A percentile compares a stretch with the other conserved stretches of the same genome.
Evolutionary conservation across 345 rosid genomes (phyloP).

Genomic region (Syzygium aqueum): DNA sequence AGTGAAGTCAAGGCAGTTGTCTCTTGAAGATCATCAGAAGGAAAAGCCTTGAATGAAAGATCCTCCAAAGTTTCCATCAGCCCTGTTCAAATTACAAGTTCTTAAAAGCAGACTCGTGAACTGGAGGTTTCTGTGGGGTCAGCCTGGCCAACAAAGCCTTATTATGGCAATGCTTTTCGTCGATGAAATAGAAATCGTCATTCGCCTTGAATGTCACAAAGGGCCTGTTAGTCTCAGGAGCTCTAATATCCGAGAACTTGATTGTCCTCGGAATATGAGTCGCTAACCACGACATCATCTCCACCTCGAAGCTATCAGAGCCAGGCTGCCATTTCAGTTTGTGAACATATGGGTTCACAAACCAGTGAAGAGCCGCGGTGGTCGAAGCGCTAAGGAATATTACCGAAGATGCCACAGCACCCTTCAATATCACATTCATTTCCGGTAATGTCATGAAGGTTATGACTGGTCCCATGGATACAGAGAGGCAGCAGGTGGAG

Average conservation of each 20-base stretch:
- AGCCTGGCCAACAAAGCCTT: conserved; percentile 84
- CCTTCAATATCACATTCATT: conserved; percentile 76
- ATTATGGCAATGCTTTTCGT: conserved; percentile 74
- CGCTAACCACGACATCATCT: conserved; percentile 92
- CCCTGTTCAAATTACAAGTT: conserved; percentile 38
- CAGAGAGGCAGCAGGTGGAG: conserved; percentile 94
- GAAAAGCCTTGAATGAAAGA: not conserved
- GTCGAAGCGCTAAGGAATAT: conserved; percentile 84
- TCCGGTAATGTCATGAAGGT: conserved; percentile 90
- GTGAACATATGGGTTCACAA: conserved; percentile 88
- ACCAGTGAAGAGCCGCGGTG: conserved; percentile 80
- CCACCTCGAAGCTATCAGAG: conserved; percentile 79
- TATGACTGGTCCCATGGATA: conserved; percentile 81
- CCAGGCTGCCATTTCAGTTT: conserved; percentile 92
- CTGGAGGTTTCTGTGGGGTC: conserved; percentile 46
- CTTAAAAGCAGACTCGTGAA: conserved; percentile 74
- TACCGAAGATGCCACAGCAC: conserved; percentile 79
- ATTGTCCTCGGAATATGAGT: conserved; percentile 49
- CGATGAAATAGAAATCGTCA: conserved; percentile 62
- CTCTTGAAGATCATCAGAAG: not conserved
- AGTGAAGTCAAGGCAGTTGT: not conserved
- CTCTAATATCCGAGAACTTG: conserved; percentile 71
- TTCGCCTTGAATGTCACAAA: conserved; percentile 82
- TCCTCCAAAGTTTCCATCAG: not conserved
- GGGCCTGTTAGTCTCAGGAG: conserved; percentile 73